Evolutionary conservation across 2,329 filamentous ascomycete genomes (phyloP).

Genomic region (Fusarium bulbicola): DNA sequence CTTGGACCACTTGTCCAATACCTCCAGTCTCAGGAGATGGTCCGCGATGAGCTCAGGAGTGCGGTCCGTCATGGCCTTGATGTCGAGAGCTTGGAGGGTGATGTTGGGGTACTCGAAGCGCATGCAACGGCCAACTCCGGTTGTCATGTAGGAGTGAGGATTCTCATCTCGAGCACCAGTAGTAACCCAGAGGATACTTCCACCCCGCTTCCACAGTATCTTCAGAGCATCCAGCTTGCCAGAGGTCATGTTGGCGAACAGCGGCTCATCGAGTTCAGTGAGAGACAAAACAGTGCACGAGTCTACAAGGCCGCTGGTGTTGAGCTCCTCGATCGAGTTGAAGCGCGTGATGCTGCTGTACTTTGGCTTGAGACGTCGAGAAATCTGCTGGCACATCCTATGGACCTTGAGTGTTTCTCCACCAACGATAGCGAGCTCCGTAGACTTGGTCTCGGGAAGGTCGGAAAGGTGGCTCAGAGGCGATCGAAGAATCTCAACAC

Average conservation of each 20-base stretch:
- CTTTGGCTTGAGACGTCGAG: neutral
- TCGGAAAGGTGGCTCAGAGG: accelerated
- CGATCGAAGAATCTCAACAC: neutral
- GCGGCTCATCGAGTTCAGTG: neutral
- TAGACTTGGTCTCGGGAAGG: neutral
- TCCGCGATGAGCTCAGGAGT: neutral
- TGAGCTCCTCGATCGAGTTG: neutral
- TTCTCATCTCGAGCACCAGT: neutral
- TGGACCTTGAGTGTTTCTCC: neutral
- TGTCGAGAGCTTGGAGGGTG: neutral
- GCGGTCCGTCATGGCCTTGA: neutral
- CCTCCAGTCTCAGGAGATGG: neutral
- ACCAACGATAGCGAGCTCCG: accelerated
- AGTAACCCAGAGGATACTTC: neutral
- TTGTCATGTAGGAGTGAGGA: neutral
- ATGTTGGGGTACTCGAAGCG: neutral
- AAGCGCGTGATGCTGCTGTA: accelerated
- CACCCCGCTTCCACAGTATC: neutral
- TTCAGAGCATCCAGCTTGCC: neutral
- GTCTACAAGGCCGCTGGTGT: neutral
- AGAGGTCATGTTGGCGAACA: neutral
- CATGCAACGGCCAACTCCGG: neutral
- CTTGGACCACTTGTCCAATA: neutral
- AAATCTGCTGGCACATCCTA: neutral
- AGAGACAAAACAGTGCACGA: neutral